Evolutionary conservation across 2,329 filamentous ascomycete genomes (phyloP), one percentile per base, ranked within the genome.

Genomic region (Colletotrichum sp.): DNA sequence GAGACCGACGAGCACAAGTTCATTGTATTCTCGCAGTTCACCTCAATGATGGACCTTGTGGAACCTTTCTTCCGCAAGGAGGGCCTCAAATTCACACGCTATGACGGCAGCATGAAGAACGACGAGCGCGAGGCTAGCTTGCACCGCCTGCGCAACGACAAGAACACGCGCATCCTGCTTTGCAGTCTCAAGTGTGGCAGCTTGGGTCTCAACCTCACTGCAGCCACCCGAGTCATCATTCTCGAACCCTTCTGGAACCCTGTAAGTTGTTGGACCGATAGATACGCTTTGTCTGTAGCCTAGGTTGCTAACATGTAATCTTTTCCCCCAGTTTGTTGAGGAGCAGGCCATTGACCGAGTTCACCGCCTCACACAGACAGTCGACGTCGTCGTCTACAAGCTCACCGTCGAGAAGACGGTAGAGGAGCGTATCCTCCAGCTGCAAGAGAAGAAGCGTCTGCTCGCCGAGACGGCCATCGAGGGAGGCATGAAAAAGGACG

Each of bases 221-320:
- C 96, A 0, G 97, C 97, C 12, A 97, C 94, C 77, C 91, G 97
- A 21, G 97, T 99, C 5, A 93, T 99, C 68, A 98, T 99, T 79
- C 89, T 99, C 59, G 97, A 99, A 84, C 97, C 97, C 1, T 99
- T 99, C 85, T 99, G 97, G 97, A 99, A 99, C 84, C 97, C 96
- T 4, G 93, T 94, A 88, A 83, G 91, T 87, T 48, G 10, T 21
- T 30, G 10, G 24, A 18, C 7, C 32, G 16, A 34, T n/a, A 34
- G 55, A 4, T 21, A 18, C n/a, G 30, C 24, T n/a, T 55, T 24
- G 28, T 55, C 18, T 28, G 30, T 36, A 43, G 21, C 32, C 26
- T 36, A 24, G 6, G 6, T 30, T 28, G 36, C 39, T 71, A 28
- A 64, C 28, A 43, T 32, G 18, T 13, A 24, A 10, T 59, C 55